Percentiles rank a stretch among this genome's conserved stretches.
phyloP scores from a whole-genome alignment of 257 asterid genomes.

The Nicotiana obtusifolia region DNA sequence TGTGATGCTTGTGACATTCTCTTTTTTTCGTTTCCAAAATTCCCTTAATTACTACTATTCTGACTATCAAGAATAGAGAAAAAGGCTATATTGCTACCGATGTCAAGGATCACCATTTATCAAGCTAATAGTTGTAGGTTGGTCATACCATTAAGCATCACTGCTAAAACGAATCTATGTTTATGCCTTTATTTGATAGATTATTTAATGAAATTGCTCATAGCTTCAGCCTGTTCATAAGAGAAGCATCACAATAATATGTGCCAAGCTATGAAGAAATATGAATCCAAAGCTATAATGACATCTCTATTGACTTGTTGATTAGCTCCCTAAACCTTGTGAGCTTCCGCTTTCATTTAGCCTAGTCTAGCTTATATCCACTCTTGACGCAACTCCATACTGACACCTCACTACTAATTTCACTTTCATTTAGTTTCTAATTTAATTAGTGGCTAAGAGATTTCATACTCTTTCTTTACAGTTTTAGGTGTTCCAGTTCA shows the following conservation, averaged over 20 bases:
- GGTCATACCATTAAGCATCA: constrained; percentile 37
- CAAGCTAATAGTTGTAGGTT: background rate
- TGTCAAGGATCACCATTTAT: background rate
- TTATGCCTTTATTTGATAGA: background rate
- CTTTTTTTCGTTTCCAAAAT: background rate
- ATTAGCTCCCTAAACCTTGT: background rate
- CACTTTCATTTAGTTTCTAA: no score
- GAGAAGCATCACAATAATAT: background rate
- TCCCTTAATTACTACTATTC: background rate
- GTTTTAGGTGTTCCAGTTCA: no score
- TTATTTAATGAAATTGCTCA: background rate
- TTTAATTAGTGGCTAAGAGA: no score
- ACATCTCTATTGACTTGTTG: background rate
- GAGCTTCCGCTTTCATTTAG: background rate
- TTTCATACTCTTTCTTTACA: no score
- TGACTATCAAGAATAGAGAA: background rate
- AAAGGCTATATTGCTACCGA: background rate
- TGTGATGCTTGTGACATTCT: background rate
- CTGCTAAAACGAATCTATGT: constrained; percentile 1
- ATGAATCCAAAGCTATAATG: background rate
- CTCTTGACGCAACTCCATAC: no score
- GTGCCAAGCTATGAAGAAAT: background rate
- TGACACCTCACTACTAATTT: no score
- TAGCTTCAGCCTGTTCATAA: background rate
- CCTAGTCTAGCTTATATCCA: no score